Base-by-base conservation (phyloP, 1,284 basidiomycete genomes). In the Leccinum fallax region DNA sequence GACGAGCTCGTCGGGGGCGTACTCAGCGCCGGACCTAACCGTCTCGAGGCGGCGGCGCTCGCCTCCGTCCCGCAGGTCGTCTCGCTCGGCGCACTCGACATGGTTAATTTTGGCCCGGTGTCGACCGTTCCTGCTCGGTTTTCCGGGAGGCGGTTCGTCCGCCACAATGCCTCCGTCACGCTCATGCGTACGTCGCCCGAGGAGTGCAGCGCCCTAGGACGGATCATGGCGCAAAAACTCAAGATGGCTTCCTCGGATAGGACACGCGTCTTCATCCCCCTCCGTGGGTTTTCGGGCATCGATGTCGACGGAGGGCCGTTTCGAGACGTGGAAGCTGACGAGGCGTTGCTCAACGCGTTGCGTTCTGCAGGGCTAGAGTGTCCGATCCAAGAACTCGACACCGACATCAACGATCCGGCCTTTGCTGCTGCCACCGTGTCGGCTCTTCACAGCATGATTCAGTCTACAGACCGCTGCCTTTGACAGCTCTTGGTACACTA, bases 1-100 rank as follows among this genome's bases (percentile, higher is more conserved):
- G 69, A 73, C 48, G 69, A 72, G 56, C 66, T 74, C 30, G 68
- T 73, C 34, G 69, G 74, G 5, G 71, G 69, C 28, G 69, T 70
- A 0, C 64, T 75, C 16, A 61, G 57, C 13, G 71, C 71, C 3
- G 69, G 69, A 4, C 61, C 74, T 11, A 30, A 63, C 28, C 68
- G 68, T 49, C 73, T 73, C 46, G 64, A 71, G 66, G 48, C 32
- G 32, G 32, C 32, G 32, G 32, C 32, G 32, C 32, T 32, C 32
- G 32, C 32, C 10, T 32, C 32, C 32, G 32, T 11, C 4, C 32
- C 32, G 11, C 32, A 32, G 32, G 32, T 32, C 32, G 32, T 32
- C 32, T 32, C 32, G 32, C 32, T 32, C 11, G 32, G 32, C 1
- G 32, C 73, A 8, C 62, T 74, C 16, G 72, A 74, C 53, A 64